These are phyloP conservation scores for Aspergillus aculeatinus DNA, from an alignment of 2,329 filamentous ascomycete species.

Conservation along the genomic window DNA sequence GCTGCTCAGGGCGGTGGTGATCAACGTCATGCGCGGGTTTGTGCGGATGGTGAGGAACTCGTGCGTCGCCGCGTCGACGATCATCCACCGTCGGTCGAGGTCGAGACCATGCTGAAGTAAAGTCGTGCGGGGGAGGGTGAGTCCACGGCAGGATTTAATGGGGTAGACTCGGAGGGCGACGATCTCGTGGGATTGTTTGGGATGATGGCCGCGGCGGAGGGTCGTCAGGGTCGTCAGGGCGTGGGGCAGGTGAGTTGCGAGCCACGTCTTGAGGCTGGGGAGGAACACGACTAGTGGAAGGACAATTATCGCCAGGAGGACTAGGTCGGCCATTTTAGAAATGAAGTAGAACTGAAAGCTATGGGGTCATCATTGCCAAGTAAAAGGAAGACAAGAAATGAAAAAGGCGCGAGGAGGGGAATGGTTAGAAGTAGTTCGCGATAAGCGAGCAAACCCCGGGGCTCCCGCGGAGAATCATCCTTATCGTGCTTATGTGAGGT, in stretches of 20 bases:
- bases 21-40: conserved; percentile 62
- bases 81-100: conserved; percentile 67
- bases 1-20: conserved; percentile 53
- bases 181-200: conserved; percentile 30
- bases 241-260: conserved; percentile 11
- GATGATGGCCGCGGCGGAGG: conserved; percentile 12
- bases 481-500: background rate
- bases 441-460: background rate
- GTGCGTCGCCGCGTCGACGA: conserved; percentile 53
- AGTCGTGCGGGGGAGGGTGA: conserved; percentile 53
- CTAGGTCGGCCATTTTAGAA: no score
- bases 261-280: background rate
- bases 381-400: no score
- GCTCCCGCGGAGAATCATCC: background rate
- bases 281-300: background rate
- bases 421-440: background rate
- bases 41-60: conserved; percentile 64
- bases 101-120: conserved; percentile 59
- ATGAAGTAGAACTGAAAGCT: no score
- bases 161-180: conserved; percentile 58
- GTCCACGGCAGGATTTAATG: conserved; percentile 65
- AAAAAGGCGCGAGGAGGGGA: background rate
- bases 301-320: background rate
- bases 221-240: conserved; percentile 18
- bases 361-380: no score